Conservation (phyloP, 1,284 basidiomycete species). For the Phellinidium pouzarii region DNA sequence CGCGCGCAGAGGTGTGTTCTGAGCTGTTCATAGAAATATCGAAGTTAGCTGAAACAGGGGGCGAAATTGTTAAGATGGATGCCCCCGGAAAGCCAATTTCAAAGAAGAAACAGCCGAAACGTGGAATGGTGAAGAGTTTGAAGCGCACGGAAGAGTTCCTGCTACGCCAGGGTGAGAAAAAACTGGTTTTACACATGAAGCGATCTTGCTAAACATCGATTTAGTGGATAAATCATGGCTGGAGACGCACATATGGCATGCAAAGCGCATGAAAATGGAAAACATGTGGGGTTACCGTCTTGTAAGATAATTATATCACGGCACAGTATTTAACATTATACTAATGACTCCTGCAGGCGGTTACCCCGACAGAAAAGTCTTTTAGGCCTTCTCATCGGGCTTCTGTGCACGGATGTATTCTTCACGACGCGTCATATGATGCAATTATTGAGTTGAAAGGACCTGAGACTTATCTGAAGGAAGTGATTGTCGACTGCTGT, state of each 20-base stretch:
- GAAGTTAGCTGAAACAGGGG: constrained; percentile 10
- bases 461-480: constrained; percentile 44
- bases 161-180: constrained; percentile 55
- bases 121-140: constrained; percentile 47
- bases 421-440: constrained; percentile 85
- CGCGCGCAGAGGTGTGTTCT: constrained; percentile 63
- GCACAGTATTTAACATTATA: background rate
- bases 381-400: constrained; percentile 87
- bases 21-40: background rate
- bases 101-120: constrained; percentile 46
- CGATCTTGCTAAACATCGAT: constrained; percentile 10
- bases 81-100: constrained; percentile 52
- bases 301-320: constrained; percentile 30
- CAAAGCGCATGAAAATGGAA: constrained; percentile 90
- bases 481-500: constrained; percentile 50
- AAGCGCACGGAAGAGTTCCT: constrained; percentile 48
- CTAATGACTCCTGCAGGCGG: constrained; percentile 39
- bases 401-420: constrained; percentile 71
- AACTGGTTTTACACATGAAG: background rate
- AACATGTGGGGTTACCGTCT: constrained; percentile 86
- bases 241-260: constrained; percentile 91
- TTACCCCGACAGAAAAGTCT: constrained; percentile 82
- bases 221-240: constrained; percentile 82
- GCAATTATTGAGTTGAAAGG: constrained; percentile 71
- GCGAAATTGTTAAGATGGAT: constrained; percentile 59